Percentiles rank a stretch among this genome's conserved stretches.
Evolutionary conservation across 257 asterid species (phyloP).

Genomic region (Rhazya stricta): DNA sequence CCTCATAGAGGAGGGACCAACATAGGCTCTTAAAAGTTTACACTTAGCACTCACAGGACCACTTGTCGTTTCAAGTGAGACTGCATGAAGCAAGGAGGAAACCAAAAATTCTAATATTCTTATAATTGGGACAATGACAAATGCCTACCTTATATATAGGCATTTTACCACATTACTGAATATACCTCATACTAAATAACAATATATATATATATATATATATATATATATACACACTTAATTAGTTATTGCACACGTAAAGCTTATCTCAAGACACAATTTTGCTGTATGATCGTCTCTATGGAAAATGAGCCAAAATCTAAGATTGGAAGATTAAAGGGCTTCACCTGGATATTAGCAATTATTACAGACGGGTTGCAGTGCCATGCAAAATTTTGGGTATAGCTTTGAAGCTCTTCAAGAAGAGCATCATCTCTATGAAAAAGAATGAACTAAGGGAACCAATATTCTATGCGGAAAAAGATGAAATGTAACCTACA

Average conservation of each 20-base stretch:
- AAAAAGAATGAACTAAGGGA: background rate
- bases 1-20: constrained; percentile 67
- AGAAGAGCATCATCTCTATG: no score
- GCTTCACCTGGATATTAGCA: no score
- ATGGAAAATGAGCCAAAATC: background rate
- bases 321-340: background rate
- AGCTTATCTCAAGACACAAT: background rate
- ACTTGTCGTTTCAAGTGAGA: constrained; percentile 43
- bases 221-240: no score
- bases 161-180: no score
- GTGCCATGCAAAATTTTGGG: constrained; percentile 7
- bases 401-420: background rate
- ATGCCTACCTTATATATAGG: no score
- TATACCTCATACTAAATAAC: no score
- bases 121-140: no score
- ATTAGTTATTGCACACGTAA: background rate
- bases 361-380: background rate
- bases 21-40: constrained; percentile 55
- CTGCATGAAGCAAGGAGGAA: constrained; percentile 27
- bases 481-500: background rate
- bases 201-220: no score
- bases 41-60: constrained; percentile 61
- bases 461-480: background rate
- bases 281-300: background rate
- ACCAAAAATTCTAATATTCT: no score